Base-by-base conservation (phyloP, 495 filamentous ascomycete species). In the Neurospora sp. region DNA sequence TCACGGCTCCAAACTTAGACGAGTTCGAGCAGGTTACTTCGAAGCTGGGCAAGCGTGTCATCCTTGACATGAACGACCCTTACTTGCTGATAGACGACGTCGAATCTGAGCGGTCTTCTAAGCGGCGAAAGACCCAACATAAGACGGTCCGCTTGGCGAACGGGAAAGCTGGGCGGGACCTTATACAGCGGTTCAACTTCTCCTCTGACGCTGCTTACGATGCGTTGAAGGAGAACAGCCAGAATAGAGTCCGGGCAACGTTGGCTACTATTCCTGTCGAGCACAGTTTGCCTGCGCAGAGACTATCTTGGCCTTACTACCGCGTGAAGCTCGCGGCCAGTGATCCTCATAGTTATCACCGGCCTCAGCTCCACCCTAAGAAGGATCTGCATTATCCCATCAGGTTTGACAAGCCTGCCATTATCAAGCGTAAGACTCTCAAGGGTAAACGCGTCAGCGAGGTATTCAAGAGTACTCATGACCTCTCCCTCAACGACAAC, bases 181-280 rank as follows among this genome's bases (percentile, higher is more conserved):
- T 96, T n/a, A 88, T 86, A 36, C 87, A 90, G 74, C 88, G 94
- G 31, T 98, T 97, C 86, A 98, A 98, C 80, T 92, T 97, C 70
- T 97, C 95, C 37, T 97, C 97, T 73, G 96, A 99, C 77, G 91
- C 93, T 66, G 94, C 94, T 2, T 99, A 99, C 79, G 93, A 97
- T 76, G 90, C 92, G 71, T 87, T 99, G 59, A 98, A 99, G 82
- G 93, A 96, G 79, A 99, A 98, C 79, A 93, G 94, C 75, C 93
- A 96, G 83, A 95, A 91, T 85, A 97, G 96, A 82, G 91, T 99
- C 75, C 90, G 96, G 48, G 95, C 93, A 69, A 96, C 92, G 0
- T 86, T 99, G 71, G 93, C 93, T 8, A 93, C 92, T 75, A 84
- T 96, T 39, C 87, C 89, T 24, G 88, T 99, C 37, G 96, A 98